Evolutionary conservation across 2,329 filamentous ascomycete species (phyloP), one percentile per base, ranked within the genome.

Genomic region (Venturia carpophila): DNA sequence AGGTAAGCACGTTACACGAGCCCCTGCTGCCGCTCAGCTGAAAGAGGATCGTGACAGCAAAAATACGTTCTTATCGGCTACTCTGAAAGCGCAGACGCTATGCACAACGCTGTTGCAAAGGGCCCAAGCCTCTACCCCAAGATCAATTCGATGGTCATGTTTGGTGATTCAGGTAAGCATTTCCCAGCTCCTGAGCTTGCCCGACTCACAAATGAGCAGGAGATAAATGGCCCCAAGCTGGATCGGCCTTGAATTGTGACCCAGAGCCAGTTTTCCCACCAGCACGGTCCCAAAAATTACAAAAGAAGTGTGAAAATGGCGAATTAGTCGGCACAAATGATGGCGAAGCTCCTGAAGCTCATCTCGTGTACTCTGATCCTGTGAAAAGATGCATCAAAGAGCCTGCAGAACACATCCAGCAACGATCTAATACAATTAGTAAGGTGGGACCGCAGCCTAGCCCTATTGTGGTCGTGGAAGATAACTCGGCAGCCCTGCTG

Each of bases 31-130:
- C 5, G 47, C 47, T 52, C 24, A 52, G 24, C 47, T 45, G n/a
- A 19, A 45, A 19, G 2, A 1, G 15, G 45, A 47, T 47, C n/a
- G 45, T 27, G 21, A 52, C 11, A 65, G 24, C 64, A 65, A 58
- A 65, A 65, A 49, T 65, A 34, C 43, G 64, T 63, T 9, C 58
- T 65, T 15, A 27, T 64, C 19, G 64, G 64, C 19, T 64, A 64
- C 24, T 47, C 39, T n/a, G 60, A 65, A 39, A 61, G 64, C 41
- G 64, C 39, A 17, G 64, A 62, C 34, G 41, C 65, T 10, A 65
- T 65, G 60, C 64, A 65, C 34, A 42, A 27, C 13, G 64, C 64
- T 10, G 37, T 42, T 27, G 60, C 24, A 34, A 45, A 45, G n/a
- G 62, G 65, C n/a, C 62, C 42, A 10, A n/a, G 39, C n/a, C 21